Base-by-base conservation (phyloP, 2,329 filamentous ascomycete genomes). In the Aspergillus ochraceus region DNA sequence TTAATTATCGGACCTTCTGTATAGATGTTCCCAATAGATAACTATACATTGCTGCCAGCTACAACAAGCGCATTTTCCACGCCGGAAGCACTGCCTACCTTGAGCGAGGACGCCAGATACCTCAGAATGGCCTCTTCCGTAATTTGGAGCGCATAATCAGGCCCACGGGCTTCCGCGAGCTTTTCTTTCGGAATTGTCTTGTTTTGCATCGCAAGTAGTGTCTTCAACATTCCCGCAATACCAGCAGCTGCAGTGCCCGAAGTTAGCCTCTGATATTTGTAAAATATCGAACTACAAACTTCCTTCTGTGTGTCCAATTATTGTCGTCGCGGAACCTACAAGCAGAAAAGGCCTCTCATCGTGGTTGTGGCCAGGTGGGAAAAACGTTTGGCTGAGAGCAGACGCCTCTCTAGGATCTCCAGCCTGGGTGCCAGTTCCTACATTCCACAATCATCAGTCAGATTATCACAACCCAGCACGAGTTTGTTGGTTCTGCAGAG, bases 171-270 rank as follows among this genome's bases (percentile, higher is more conserved):
- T 55, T 58, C 20, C 6, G 60, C 19, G 6, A 60, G 57, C 32
- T 57, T 51, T 29, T 55, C 54, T 32, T 55, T 49, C 55, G 68
- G 70, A 26, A 75, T 69, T 2, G 63, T 65, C 6, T 68, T 70
- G 58, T 79, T 65, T 56, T 80, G 74, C n/a, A 83, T 66, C 32
- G 77, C 72, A 22, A 81, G 60, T 3, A 74, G 73, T 12, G 61
- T 63, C 55, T 78, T 78, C 10, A 73, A 58, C 3, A 76, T 56
- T 5, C 68, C 68, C 2, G 69, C 71, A n/a, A 75, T 30, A 8
- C 70, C 73, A 51, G 71, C 70, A 8, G 70, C 39, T 49, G 50
- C 29, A 39, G 12, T 39, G 17, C 26, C 50, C n/a, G 20, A 39
- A 17, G 46, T 50, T 45, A 36, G 6, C 30, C 42, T 32, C 52